phyloP scores from a whole-genome alignment of 192 early-diverging fungal species.

The Linderina pennispora region DNA sequence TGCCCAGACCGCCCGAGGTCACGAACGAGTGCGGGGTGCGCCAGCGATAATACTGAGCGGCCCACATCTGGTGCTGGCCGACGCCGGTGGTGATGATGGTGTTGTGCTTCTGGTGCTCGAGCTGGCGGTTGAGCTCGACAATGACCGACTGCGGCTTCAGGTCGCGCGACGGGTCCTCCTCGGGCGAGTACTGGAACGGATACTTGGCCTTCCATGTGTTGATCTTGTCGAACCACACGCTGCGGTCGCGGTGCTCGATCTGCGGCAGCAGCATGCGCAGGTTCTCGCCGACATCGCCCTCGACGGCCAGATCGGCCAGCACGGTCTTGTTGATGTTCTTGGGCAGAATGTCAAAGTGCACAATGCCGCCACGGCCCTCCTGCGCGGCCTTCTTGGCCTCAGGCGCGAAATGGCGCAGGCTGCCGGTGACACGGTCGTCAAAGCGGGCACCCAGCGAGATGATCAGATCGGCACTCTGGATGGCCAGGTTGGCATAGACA shows the following conservation, averaged over 20 bases:
- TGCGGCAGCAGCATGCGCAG: slow-evolving; percentile 72
- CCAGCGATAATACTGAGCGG: slow-evolving; percentile 94
- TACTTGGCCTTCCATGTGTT: slow-evolving; percentile 87
- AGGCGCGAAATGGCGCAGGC: slow-evolving; percentile 86
- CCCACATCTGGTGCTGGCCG: slow-evolving; percentile 99
- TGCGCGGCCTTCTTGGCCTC: slow-evolving; percentile 83
- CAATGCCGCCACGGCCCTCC: slow-evolving; percentile 88
- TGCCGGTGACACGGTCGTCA: slow-evolving; percentile 97
- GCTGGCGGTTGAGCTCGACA: slow-evolving; percentile 85
- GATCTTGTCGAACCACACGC: slow-evolving; percentile 81
- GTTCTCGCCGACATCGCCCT: slow-evolving; percentile 93
- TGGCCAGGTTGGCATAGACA: slow-evolving; percentile 96
- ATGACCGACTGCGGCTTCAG: slow-evolving; percentile 94
- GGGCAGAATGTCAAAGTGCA: slow-evolving; percentile 99
- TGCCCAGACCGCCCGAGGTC: slow-evolving; percentile 95
- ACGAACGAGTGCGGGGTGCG: slow-evolving; percentile 81
- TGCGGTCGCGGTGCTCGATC: slow-evolving; percentile 61
- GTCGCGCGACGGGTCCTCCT: slow-evolving; percentile 52
- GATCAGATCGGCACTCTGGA: slow-evolving; percentile 94
- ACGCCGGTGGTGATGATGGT: slow-evolving; percentile 96
- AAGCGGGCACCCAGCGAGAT: slow-evolving; percentile 95
- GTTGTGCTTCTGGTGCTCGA: slow-evolving; percentile 77
- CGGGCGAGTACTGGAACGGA: slow-evolving; percentile 76
- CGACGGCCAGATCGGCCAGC: slow-evolving; percentile 82
- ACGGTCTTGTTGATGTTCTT: slow-evolving; percentile 99